Base-by-base conservation (phyloP, 371 early-diverging fungal genomes). In the Catenaria anguillulae region DNA sequence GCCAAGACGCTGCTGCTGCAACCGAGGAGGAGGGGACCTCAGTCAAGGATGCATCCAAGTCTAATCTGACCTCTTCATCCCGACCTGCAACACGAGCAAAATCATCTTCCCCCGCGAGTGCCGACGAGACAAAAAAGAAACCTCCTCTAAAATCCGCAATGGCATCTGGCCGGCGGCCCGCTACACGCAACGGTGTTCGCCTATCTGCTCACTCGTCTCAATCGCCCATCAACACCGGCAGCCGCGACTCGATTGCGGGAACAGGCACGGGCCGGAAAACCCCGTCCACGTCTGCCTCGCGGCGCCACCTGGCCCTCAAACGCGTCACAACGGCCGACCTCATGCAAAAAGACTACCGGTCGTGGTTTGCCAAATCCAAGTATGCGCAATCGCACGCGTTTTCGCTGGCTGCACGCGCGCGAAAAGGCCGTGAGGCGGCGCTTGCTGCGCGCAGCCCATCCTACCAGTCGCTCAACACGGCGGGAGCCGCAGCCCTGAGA, bases 331-430 rank as follows among this genome's bases (percentile, higher is more conserved):
- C 68, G 23, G 65, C 68, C 8, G 67, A 68, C 6, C 46, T 66
- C 17, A 17, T 66, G 19, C 31, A 61, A 40, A 60, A 62, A 15
- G 56, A 54, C 24, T 69, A 70, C 64, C 26, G 46, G 5, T 69
- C 71, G 37, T 74, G 71, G 70, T 74, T 67, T 61, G 69, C 68
- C 31, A 62, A 64, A 19, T 65, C 70, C 31, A 54, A 52, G 12
- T 71, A 52, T 42, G 74, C 71, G 5, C 24, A 26, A 29, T 56
- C 62, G 55, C 34, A 50, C 40, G 37, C 24, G 26, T 29, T 50
- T 23, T 21, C 4, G 4, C 45, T 43, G 3, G 45, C 21, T 23
- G 45, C 10, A 3, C 10, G 10, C 10, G 21, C 45, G 45, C 45
- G 45, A 17, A 3, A 2, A 8, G 45, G 45, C 10, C 19, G 45